Evolutionary conservation across 2,329 filamentous ascomycete genomes (phyloP), one percentile per base, ranked within the genome.

Genomic region (Alternaria brassicicola): DNA sequence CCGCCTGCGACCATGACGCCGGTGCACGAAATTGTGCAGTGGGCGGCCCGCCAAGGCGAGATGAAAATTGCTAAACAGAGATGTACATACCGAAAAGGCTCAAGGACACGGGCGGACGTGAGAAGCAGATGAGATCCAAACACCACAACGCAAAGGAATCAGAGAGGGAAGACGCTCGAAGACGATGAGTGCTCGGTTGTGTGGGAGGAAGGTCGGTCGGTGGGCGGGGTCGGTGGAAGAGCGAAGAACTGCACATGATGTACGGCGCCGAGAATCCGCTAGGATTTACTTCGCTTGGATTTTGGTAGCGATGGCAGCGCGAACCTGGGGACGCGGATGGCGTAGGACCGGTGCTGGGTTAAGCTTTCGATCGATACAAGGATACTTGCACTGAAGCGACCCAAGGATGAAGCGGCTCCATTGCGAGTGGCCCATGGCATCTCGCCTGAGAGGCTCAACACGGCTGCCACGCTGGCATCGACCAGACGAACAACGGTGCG

Each of bases 131-230:
- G 58, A 68, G 55, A 59, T 71, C 54, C 62, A 59, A 67, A 72
- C 64, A 71, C 66, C 65, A 65, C 69, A 70, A 72, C 68, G 71
- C 70, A 76, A 77, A 69, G 67, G 68, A 70, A 73, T 39, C 61
- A 64, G 67, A 62, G 64, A 70, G 60, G 63, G 54, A 61, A 43
- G 56, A 57, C 55, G 56, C 47, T 52, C 54, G 50, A 57, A 42
- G 57, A 46, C 51, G 33, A 53, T 17, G 17, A n/a, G 57, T 52
- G 43, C 53, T 38, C 49, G 52, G 52, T 36, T 23, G 52, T 62
- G 55, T 52, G 56, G 55, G 55, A 57, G 65, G 64, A 59, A 63
- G 63, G 55, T 55, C 50, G 65, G 69, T 69, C 68, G 68, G 63
- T 35, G 43, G 43, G 43, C 43, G 43, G 43, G 43, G 43, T 47